These are phyloP conservation scores for Candida patagonica DNA, from an alignment of 805 yeast species.

Conservation along the genomic window DNA sequence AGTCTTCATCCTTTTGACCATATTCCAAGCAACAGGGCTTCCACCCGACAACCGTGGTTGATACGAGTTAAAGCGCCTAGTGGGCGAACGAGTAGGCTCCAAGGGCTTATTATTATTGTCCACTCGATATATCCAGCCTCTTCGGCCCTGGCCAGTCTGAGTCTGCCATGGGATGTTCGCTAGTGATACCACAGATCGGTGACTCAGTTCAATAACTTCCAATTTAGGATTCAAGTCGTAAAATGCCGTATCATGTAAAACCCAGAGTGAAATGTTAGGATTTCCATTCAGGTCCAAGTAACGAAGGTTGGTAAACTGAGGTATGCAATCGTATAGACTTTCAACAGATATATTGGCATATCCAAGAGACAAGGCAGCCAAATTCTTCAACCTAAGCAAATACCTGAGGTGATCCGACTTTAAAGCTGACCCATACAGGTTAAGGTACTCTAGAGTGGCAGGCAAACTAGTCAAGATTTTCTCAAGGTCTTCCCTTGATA, in stretches of 20 bases:
- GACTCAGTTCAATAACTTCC: conserved; percentile 51
- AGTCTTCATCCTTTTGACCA: too few species aligned
- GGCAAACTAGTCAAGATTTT: conserved; percentile 37
- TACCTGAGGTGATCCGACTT: conserved; percentile 26
- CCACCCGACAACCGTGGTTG: too few species aligned
- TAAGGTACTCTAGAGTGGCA: conserved; percentile 38
- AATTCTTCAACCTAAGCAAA: conserved; percentile 17
- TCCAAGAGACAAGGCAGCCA: conserved; percentile 27
- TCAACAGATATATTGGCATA: conserved; percentile 21
- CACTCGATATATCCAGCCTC: conserved; percentile 49
- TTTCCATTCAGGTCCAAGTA: conserved; percentile 63
- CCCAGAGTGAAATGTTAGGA: conserved; percentile 50
- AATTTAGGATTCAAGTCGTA: conserved; percentile 41
- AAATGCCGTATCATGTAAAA: conserved; percentile 40
- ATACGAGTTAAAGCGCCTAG: too few species aligned
- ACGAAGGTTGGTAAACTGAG: conserved; percentile 29
- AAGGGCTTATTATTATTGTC: too few species aligned
- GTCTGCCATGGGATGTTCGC: conserved; percentile 30
- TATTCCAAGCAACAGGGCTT: too few species aligned
- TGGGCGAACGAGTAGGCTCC: too few species aligned
- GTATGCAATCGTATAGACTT: conserved; percentile 20
- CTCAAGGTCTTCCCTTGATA: conserved; percentile 40
- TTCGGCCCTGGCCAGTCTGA: conserved; percentile 48
- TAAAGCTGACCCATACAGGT: conserved; percentile 59
- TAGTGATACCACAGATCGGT: conserved; percentile 21